Conservation (phyloP, 352 stramenopile genomes). For the Pythium grandisporangium region DNA sequence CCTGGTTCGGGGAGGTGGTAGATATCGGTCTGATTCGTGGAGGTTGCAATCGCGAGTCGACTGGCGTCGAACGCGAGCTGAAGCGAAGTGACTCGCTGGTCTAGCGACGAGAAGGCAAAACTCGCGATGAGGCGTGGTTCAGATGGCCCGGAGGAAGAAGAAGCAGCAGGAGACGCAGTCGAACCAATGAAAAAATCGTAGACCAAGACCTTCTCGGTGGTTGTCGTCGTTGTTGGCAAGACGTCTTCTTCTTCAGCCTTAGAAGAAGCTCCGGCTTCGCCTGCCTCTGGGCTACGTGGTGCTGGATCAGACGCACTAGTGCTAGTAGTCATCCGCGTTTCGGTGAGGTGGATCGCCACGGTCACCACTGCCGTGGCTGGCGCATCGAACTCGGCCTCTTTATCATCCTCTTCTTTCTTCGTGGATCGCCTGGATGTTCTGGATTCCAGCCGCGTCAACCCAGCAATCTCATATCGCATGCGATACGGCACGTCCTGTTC, state of each 20-base stretch:
- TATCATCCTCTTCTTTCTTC: too few species aligned
- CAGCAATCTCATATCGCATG: too few species aligned
- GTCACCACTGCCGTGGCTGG: too few species aligned
- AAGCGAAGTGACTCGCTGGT: background rate
- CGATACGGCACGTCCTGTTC: too few species aligned
- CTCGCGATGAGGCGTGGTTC: background rate
- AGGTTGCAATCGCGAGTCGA: slow-evolving; percentile 6
- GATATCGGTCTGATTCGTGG: slow-evolving; percentile 3
- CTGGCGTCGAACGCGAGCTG: slow-evolving; percentile 3
- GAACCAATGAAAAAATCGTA: background rate
- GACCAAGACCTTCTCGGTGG: background rate
- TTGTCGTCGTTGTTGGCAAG: background rate
- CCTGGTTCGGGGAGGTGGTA: slow-evolving; percentile 2
- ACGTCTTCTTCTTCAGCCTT: background rate
- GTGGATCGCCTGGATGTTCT: too few species aligned
- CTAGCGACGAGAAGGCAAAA: background rate
- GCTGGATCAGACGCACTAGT: too few species aligned
- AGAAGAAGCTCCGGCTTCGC: too few species aligned
- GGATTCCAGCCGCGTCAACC: too few species aligned
- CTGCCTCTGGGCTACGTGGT: too few species aligned
- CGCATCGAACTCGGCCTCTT: too few species aligned
- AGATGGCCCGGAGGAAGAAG: background rate
- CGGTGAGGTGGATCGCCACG: too few species aligned
- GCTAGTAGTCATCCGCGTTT: too few species aligned
- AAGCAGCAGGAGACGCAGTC: background rate